Percentiles rank a stretch among this genome's conserved stretches.
Conservation (phyloP, 2,329 filamentous ascomycete genomes). For the Neurospora crassa region DNA sequence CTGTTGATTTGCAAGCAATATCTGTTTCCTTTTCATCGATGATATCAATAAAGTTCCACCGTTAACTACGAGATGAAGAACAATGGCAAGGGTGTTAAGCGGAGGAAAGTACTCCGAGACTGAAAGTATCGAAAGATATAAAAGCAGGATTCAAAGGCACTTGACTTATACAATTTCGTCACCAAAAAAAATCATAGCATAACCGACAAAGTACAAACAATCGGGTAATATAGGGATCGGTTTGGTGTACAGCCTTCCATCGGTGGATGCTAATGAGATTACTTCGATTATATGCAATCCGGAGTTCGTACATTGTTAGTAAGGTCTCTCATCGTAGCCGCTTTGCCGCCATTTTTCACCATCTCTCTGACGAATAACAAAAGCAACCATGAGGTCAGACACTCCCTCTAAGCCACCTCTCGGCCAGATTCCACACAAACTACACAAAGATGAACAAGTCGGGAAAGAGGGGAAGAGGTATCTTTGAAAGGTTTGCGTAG, state of each 20-base stretch:
- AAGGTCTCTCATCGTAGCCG: neutral
- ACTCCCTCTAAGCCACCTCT: no score
- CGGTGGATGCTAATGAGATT: neutral
- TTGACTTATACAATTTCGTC: no score
- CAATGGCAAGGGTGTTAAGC: neutral
- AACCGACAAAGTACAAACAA: neutral
- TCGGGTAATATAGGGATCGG: neutral
- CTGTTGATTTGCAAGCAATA: neutral
- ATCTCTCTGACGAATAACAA: no score
- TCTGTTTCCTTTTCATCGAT: neutral
- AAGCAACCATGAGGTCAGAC: neutral
- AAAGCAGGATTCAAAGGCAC: no score
- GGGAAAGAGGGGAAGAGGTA: neutral
- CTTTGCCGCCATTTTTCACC: no score
- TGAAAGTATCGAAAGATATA: neutral
- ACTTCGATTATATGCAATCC: neutral
- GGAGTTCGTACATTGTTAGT: neutral
- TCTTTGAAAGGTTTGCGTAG: neutral
- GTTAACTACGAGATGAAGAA: neutral
- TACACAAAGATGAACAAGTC: neutral
- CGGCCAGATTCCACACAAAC: no score
- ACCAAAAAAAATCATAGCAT: neutral
- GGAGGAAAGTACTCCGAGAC: neutral
- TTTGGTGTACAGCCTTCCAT: neutral
- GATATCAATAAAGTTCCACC: neutral